Evolutionary conservation across 805 yeast species (phyloP).

Genomic region (Isabelozyma heimii): DNA sequence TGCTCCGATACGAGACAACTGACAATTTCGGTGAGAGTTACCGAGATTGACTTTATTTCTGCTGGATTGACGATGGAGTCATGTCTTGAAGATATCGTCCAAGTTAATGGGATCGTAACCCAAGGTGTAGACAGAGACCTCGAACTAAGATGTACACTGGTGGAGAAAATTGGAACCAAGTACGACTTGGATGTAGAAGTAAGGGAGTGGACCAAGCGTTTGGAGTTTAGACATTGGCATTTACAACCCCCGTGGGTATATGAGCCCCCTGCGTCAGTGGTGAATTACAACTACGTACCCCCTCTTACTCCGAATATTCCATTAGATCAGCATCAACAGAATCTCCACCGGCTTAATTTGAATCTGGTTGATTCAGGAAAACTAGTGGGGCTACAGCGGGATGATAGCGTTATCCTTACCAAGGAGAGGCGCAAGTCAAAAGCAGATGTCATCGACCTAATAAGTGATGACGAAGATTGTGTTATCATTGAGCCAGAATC

Average conservation of each 20-base stretch:
- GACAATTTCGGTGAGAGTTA: slow-evolving; percentile 21
- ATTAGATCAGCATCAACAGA: neutral
- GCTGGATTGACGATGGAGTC: slow-evolving; percentile 12
- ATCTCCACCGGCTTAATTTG: neutral
- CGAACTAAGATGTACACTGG: slow-evolving; percentile 7
- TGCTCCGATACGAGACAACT: slow-evolving; percentile 24
- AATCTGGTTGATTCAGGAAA: no score
- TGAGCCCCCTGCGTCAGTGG: slow-evolving; percentile 1
- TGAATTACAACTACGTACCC: neutral
- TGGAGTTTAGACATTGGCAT: slow-evolving; percentile 14
- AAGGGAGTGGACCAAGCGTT: slow-evolving; percentile 23
- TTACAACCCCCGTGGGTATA: slow-evolving; percentile 27
- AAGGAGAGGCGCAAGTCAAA: neutral
- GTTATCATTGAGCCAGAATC: neutral
- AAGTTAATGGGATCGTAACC: slow-evolving; percentile 16
- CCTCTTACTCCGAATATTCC: neutral
- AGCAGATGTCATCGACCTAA: neutral
- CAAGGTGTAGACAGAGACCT: slow-evolving; percentile 2
- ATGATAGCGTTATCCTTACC: neutral
- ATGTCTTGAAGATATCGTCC: slow-evolving; percentile 23
- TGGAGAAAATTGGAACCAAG: slow-evolving; percentile 12
- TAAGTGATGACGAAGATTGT: neutral
- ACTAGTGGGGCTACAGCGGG: neutral
- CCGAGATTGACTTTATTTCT: slow-evolving; percentile 5
- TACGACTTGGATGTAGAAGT: slow-evolving; percentile 23